phyloP scores from a whole-genome alignment of 2,329 filamentous ascomycete genomes.

The Sclerotinia subarctica region DNA sequence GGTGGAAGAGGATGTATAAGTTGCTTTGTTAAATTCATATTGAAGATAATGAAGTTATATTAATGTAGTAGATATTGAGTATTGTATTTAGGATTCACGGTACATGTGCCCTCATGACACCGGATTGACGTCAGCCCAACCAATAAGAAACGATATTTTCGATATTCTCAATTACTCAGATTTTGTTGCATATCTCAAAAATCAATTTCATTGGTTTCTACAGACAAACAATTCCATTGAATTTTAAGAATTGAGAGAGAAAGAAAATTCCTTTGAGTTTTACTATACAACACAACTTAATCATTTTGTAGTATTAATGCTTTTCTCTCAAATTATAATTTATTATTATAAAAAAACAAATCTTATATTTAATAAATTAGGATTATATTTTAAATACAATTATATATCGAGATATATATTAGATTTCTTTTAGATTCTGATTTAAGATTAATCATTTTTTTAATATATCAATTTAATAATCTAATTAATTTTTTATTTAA shows the following conservation, averaged over 20 bases:
- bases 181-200: not conserved
- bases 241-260: not conserved
- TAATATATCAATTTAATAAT: no score
- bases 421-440: no score
- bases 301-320: no score
- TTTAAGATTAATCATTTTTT: no score
- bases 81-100: not conserved
- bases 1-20: constrained; percentile 6
- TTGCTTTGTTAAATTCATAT: not conserved
- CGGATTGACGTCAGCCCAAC: not conserved
- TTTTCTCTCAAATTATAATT: no score
- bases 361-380: no score
- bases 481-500: no score
- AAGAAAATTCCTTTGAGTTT: not conserved
- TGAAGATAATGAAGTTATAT: not conserved
- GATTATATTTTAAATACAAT: no score
- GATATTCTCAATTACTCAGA: not conserved
- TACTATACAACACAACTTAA: no score
- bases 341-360: no score
- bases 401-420: no score
- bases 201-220: not conserved
- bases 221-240: not conserved
- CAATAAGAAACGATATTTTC: not conserved
- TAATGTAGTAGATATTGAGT: not conserved
- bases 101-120: not conserved